A percentile compares a stretch with the other conserved stretches of the same genome.
phyloP scores from a whole-genome alignment of 768 basidiomycete genomes.

The Clathrus columnatus region DNA sequence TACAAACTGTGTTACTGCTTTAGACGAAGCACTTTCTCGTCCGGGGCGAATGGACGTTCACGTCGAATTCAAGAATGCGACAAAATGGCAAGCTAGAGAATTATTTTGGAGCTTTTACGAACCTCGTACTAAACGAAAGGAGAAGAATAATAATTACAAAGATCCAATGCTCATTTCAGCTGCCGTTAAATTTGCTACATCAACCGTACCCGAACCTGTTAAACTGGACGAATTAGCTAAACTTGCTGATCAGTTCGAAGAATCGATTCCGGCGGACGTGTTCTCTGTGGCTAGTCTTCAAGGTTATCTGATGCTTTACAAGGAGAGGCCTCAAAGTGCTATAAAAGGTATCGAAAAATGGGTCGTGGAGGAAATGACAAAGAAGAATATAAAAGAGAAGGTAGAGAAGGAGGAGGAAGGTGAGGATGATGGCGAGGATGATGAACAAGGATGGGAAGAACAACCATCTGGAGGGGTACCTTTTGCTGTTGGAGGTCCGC shows the following conservation, averaged over 20 bases:
- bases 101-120: conserved; percentile 60
- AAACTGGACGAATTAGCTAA: conserved; percentile 9
- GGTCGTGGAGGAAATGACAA: conserved; percentile 39
- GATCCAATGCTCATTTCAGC: conserved; percentile 19
- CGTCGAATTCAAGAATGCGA: conserved; percentile 69
- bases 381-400: not conserved
- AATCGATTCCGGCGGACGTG: conserved; percentile 25
- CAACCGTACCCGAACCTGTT: not conserved
- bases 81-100: conserved; percentile 54
- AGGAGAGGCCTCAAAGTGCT: conserved; percentile 49
- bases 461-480: too few species aligned
- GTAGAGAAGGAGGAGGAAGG: not conserved
- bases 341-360: conserved; percentile 36
- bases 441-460: too few species aligned
- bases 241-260: conserved; percentile 9
- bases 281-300: conserved; percentile 44
- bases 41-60: conserved; percentile 78
- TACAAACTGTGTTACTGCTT: conserved; percentile 60
- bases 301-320: conserved; percentile 60
- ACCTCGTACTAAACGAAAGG: conserved; percentile 30
- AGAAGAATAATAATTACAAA: conserved; percentile 13
- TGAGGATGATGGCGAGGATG: not conserved
- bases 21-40: conserved; percentile 68
- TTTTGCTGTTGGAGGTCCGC: too few species aligned
- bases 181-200: conserved; percentile 14